A percentile compares a stretch with the other conserved stretches of the same genome.
Evolutionary conservation across 768 basidiomycete genomes (phyloP).

Genomic region (Serendipita sp.): DNA sequence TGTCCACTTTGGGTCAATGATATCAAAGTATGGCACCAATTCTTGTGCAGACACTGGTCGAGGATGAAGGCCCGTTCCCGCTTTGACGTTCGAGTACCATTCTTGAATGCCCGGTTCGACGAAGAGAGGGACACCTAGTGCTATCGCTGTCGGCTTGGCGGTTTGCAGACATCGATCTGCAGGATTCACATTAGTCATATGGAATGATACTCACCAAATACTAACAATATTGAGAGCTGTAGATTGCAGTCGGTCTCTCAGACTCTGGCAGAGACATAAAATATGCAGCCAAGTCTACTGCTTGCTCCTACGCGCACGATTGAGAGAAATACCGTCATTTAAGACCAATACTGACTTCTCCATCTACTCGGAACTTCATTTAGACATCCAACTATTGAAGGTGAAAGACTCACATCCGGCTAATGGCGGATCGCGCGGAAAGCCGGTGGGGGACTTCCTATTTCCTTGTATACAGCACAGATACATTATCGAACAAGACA

Average conservation of each 20-base stretch:
- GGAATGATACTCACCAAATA: slow-evolving; percentile 8
- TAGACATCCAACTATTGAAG: background rate
- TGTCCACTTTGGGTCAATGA: slow-evolving; percentile 45
- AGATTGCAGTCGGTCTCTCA: slow-evolving; percentile 57
- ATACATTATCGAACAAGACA: background rate
- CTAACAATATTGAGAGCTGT: slow-evolving; percentile 74
- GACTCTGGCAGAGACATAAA: slow-evolving; percentile 47
- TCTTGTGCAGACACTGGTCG: slow-evolving; percentile 43
- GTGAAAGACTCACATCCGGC: slow-evolving; percentile 24
- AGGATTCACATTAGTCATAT: background rate
- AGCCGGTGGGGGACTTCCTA: slow-evolving; percentile 50
- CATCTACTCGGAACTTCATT: slow-evolving; percentile 19
- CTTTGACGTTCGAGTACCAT: slow-evolving; percentile 61
- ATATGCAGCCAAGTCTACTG: slow-evolving; percentile 50
- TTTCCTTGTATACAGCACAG: background rate
- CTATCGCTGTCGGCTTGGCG: slow-evolving; percentile 41
- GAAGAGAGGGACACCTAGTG: slow-evolving; percentile 49
- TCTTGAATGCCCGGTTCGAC: slow-evolving; percentile 68
- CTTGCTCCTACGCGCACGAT: slow-evolving; percentile 37
- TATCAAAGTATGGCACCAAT: slow-evolving; percentile 35
- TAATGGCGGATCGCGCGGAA: slow-evolving; percentile 56
- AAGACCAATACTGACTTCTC: slow-evolving; percentile 31
- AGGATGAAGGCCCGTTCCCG: slow-evolving; percentile 58
- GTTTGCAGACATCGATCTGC: slow-evolving; percentile 83
- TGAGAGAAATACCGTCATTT: background rate